These are phyloP conservation scores for Penicillium rolfsii DNA, from an alignment of 2,329 filamentous ascomycete species.

Conservation along the genomic window DNA sequence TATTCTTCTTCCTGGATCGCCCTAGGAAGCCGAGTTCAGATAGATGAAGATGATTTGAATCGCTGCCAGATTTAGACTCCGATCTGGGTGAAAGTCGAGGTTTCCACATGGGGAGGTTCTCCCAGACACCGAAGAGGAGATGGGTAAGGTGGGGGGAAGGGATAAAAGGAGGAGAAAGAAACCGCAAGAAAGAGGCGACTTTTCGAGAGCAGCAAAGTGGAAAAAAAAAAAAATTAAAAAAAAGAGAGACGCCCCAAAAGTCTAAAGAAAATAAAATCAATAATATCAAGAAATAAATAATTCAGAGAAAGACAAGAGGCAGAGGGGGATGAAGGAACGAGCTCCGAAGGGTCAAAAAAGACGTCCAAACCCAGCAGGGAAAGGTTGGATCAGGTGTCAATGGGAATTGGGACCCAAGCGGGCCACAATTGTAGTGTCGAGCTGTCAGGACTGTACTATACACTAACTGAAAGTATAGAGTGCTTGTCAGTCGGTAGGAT, in stretches of 20 bases:
- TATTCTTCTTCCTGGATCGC: conserved; percentile 41
- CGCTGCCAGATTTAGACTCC: conserved; percentile 43
- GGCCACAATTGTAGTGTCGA: neutral
- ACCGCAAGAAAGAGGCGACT: conserved; percentile 7
- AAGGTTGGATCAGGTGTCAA: neutral
- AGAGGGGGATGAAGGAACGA: conserved; percentile 2
- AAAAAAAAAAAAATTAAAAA: conserved; percentile 4
- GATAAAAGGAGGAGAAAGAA: conserved; percentile 2
- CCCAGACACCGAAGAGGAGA: conserved; percentile 20
- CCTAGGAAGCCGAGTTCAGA: conserved; percentile 42
- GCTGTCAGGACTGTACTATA: neutral
- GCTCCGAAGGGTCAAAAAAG: neutral
- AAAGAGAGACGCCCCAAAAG: conserved; percentile 16
- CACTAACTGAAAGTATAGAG: neutral
- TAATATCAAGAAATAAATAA: conserved; percentile 2
- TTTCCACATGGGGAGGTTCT: conserved; percentile 44
- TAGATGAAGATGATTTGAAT: conserved; percentile 37
- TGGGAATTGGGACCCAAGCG: neutral
- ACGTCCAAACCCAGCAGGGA: neutral
- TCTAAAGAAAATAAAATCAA: conserved; percentile 8
- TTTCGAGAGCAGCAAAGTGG: neutral
- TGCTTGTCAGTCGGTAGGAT: neutral
- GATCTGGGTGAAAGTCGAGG: conserved; percentile 45
- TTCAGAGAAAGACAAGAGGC: conserved; percentile 10
- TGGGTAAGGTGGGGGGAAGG: conserved; percentile 18